Conservation (phyloP, 306 rosid genomes). For the Ormosia semicastrata region DNA sequence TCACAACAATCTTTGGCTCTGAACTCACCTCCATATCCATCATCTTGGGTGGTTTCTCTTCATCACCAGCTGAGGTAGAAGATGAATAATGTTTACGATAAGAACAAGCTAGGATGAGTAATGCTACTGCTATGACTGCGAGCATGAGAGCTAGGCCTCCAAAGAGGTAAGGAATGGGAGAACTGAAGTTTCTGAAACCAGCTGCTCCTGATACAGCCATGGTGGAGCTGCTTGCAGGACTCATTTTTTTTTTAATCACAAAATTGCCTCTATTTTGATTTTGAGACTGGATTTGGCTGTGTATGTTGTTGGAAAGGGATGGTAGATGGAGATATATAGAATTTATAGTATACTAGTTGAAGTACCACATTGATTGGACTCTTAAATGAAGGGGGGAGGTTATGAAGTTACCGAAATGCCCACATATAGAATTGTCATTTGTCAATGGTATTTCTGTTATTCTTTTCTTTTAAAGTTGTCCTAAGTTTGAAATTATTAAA, state of each 20-base stretch:
- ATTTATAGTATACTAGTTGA: constrained; percentile 17
- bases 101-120: constrained; percentile 60
- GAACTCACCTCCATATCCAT: constrained; percentile 12
- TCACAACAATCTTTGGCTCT: constrained; percentile 59
- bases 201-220: constrained; percentile 3
- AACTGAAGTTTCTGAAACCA: constrained; percentile 40
- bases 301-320: background rate
- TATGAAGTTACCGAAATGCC: background rate
- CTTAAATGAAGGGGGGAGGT: background rate
- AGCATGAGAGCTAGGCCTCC: constrained; percentile 58
- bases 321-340: background rate
- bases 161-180: constrained; percentile 74
- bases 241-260: constrained; percentile 23
- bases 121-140: constrained; percentile 46
- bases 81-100: constrained; percentile 9
- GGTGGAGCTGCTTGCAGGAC: constrained; percentile 29
- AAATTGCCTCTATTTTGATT: background rate
- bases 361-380: background rate
- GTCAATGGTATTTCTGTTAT: background rate
- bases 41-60: constrained; percentile 27
- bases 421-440: background rate
- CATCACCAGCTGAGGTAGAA: background rate
- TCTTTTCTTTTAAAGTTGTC: background rate
- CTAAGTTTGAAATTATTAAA: background rate
- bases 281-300: background rate